Base-by-base conservation (phyloP, 2,329 filamentous ascomycete species). In the Lasiodiplodia gonubiensis region DNA sequence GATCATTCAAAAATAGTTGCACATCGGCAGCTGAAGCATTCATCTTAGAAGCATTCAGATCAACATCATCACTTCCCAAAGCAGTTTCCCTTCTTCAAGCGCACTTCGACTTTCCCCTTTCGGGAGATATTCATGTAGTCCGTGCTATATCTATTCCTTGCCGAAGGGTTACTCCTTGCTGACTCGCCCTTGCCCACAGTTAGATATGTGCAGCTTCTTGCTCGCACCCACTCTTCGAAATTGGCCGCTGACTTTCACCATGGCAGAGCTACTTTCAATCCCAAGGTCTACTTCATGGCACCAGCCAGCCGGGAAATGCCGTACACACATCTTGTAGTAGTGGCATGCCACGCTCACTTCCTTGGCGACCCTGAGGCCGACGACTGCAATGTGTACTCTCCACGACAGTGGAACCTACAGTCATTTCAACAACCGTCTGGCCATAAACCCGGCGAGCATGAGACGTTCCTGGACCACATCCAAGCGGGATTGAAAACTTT, bases 311-410 rank as follows among this genome's bases (percentile, higher is more conserved):
- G 42, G 49, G 14, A 66, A 16, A 10, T 25, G 18, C 8, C 52
- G 52, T 67, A 67, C 21, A 74, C 77, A 16, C 74, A 92, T 70
- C 84, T 96, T 12, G 87, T 96, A 63, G 81, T 96, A 57, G 90
- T 96, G 61, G 95, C 92, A 81, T 94, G 93, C 76, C 93, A 97
- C 79, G 91, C 88, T 33, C 92, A 94, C 68, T 96, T 91, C 84
- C 79, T 83, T 16, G 89, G 89, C 33, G 59, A 60, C 5, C 59
- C 60, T 3, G 69, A 72, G 61, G 75, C 79, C 39, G 71, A 74
- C 2, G 69, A 76, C 7, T 65, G 74, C 39, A 74, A 72, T 48
- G 76, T 77, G 49, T 71, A 75, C 49, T 66, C 74, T n/a, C 80
- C 82, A 49, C 59, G 68, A n/a, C 76, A 80, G 60, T 88, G 86